Conservation (phyloP, 2,329 filamentous ascomycete species). For the Lachnellula cervina region DNA sequence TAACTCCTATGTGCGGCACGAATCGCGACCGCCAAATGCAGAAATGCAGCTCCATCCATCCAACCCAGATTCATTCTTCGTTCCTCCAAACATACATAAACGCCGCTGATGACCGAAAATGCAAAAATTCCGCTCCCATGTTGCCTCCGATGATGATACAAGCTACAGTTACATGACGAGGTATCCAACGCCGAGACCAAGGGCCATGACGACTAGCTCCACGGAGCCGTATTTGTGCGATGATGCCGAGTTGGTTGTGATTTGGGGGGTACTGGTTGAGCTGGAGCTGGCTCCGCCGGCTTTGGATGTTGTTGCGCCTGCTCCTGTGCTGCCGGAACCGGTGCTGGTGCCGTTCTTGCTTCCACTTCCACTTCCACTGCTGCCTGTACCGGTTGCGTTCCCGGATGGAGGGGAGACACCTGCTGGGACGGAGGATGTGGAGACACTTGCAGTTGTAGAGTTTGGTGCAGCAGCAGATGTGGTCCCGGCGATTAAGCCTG, state of each 20-base stretch:
- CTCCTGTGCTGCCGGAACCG: background rate
- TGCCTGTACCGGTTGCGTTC: background rate
- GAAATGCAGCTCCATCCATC: too few relatives aligned
- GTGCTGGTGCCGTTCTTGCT: background rate
- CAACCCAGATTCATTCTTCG: too few relatives aligned
- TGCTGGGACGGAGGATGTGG: background rate
- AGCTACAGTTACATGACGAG: constrained; percentile 28
- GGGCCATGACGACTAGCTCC: constrained; percentile 25
- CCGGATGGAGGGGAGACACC: background rate
- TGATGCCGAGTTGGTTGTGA: constrained; percentile 14
- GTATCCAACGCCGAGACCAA: constrained; percentile 31
- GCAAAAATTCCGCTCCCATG: too few relatives aligned
- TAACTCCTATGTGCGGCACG: too few relatives aligned
- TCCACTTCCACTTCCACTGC: background rate
- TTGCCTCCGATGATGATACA: too few relatives aligned
- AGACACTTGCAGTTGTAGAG: background rate
- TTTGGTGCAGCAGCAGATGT: background rate
- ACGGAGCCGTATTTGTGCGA: constrained; percentile 25
- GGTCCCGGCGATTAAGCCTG: background rate
- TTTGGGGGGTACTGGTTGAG: background rate
- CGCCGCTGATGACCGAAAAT: too few relatives aligned
- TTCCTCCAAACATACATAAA: too few relatives aligned
- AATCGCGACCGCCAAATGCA: too few relatives aligned
- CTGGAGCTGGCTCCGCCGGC: background rate
- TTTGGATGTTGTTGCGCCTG: constrained; percentile 1